These are phyloP conservation scores for Dalbergia cochinchinensis DNA, from an alignment of 306 rosid species.

Conservation along the genomic window DNA sequence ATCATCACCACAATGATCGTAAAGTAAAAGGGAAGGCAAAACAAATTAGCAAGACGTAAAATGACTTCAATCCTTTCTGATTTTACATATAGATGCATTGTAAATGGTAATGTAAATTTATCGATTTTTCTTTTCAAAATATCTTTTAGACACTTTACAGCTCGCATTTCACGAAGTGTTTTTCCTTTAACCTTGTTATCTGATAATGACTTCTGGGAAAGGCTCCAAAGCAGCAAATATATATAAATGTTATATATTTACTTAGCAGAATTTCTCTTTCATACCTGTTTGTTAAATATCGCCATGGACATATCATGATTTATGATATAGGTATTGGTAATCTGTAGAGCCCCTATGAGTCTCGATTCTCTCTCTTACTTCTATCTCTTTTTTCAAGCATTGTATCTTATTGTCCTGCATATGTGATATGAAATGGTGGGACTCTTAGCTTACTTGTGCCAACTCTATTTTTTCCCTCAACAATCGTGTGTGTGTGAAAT, in stretches of 20 bases:
- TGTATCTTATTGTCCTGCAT: no score
- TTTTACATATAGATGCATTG: not conserved
- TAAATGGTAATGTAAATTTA: not conserved
- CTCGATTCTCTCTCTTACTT: no score
- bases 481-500: no score
- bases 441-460: no score
- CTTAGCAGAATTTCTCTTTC: not conserved
- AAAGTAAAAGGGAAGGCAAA: constrained; percentile 27
- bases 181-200: constrained; percentile 10
- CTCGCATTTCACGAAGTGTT: not conserved
- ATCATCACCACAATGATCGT: constrained; percentile 6
- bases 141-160: constrained; percentile 4
- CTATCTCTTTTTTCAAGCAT: no score
- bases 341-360: no score
- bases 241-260: not conserved
- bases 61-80: not conserved
- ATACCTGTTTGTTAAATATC: no score
- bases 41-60: not conserved
- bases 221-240: not conserved
- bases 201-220: not conserved
- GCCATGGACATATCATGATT: no score
- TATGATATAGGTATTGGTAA: no score
- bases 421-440: no score
- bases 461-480: no score
- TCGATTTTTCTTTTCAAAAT: not conserved